phyloP scores from a whole-genome alignment of 2,329 filamentous ascomycete genomes.

The Claviceps arundinis region DNA sequence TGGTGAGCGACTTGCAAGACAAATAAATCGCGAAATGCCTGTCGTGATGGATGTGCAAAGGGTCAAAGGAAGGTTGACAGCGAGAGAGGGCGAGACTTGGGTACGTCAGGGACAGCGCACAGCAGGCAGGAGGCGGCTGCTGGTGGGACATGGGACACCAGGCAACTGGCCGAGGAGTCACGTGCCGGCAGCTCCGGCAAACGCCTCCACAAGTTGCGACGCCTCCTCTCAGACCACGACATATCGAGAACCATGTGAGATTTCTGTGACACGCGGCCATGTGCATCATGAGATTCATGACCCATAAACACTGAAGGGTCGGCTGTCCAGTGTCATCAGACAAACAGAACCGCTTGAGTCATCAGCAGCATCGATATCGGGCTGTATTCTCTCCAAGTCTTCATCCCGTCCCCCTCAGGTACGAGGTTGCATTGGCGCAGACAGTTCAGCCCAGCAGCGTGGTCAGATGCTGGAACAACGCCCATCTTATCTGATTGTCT shows the following conservation, averaged over 20 bases:
- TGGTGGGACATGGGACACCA: conserved; percentile 6
- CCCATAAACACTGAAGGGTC: no score
- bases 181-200: conserved; percentile 9
- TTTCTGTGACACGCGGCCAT: no score
- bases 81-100: conserved; percentile 11
- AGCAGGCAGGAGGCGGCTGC: conserved; percentile 6
- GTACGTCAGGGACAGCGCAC: conserved; percentile 20
- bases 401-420: neutral
- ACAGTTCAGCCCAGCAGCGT: neutral
- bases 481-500: neutral
- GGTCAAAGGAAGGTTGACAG: conserved; percentile 13
- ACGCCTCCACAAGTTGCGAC: no score
- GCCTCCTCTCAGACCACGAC: no score
- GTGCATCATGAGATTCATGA: no score
- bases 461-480: neutral
- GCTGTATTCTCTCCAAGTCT: neutral
- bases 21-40: conserved; percentile 3
- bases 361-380: neutral
- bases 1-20: conserved; percentile 2
- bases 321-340: no score
- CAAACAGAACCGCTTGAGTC: neutral
- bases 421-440: conserved; percentile 1
- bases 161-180: conserved; percentile 14
- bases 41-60: conserved; percentile 15
- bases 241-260: no score